phyloP scores from a whole-genome alignment of 2,329 filamentous ascomycete genomes.

The Neofusicoccum kwambonambiense region DNA sequence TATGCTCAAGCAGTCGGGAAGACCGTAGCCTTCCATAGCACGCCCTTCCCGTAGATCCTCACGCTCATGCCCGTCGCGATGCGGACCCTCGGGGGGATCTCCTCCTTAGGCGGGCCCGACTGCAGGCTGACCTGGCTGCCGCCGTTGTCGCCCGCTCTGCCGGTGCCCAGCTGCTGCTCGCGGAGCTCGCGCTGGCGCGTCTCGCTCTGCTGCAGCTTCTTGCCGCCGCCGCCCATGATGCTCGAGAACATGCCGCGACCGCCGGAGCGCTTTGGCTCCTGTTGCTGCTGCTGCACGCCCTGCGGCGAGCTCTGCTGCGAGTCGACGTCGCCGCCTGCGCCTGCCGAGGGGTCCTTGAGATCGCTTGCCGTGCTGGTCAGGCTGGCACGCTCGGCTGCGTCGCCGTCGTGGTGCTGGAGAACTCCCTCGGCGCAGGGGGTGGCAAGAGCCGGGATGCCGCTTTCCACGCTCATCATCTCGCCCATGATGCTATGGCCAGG shows the following conservation, averaged over 20 bases:
- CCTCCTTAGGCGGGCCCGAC: conserved; percentile 31
- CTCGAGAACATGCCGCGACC: conserved; percentile 44
- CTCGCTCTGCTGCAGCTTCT: conserved; percentile 10
- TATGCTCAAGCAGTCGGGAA: conserved; percentile 22
- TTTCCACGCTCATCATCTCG: conserved; percentile 82
- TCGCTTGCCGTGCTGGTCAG: background rate
- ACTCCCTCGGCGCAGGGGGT: conserved; percentile 37
- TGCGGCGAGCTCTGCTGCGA: conserved; percentile 11
- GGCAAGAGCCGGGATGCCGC: conserved; percentile 48
- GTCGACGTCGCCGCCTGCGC: background rate
- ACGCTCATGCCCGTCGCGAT: conserved; percentile 49
- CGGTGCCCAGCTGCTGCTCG: conserved; percentile 12
- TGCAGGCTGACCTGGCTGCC: conserved; percentile 17
- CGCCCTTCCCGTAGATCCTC: conserved; percentile 48
- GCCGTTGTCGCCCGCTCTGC: background rate
- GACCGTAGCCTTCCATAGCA: conserved; percentile 51
- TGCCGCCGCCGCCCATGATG: conserved; percentile 31
- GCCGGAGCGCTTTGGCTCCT: conserved; percentile 17
- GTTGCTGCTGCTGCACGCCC: conserved; percentile 21
- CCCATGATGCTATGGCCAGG: conserved; percentile 70
- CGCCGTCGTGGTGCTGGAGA: conserved; percentile 8
- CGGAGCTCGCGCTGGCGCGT: background rate
- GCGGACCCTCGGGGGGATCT: conserved; percentile 46
- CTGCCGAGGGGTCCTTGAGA: background rate
- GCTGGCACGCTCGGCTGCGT: conserved; percentile 3